Evolutionary conservation across 352 stramenopile species (phyloP).

Genomic region (Phytophthora megakarya): DNA sequence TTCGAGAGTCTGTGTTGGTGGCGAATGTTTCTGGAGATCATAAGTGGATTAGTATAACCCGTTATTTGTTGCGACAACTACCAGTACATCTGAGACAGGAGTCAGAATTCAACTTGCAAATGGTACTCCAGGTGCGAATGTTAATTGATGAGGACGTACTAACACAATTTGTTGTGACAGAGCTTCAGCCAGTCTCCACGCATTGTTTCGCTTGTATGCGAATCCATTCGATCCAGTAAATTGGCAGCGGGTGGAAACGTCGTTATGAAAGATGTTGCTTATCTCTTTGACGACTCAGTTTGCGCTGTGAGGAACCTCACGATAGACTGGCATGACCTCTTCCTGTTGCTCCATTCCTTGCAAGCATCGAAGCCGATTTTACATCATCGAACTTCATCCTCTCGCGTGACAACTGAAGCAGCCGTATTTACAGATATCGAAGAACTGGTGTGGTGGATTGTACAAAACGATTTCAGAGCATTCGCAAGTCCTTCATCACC

Average conservation of each 20-base stretch:
- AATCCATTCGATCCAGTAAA: constrained; percentile 47
- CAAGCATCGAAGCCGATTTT: constrained; percentile 82
- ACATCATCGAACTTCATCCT: constrained; percentile 63
- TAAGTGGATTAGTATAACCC: constrained; percentile 60
- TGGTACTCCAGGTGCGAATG: constrained; percentile 41
- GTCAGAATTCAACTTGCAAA: constrained; percentile 80
- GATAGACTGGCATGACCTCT: constrained; percentile 62
- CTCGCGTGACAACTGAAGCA: constrained; percentile 55
- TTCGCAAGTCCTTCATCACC: constrained; percentile 11
- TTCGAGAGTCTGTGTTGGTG: constrained; percentile 67
- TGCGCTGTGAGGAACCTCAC: constrained; percentile 10
- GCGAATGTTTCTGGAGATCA: constrained; percentile 45
- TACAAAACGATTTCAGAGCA: constrained; percentile 29
- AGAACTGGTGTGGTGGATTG: constrained; percentile 44
- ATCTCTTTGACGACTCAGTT: constrained; percentile 9
- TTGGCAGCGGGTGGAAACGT: constrained; percentile 8
- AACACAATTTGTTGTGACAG: constrained; percentile 29
- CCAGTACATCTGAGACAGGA: constrained; percentile 63
- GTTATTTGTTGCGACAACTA: constrained; percentile 56
- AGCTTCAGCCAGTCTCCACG: constrained; percentile 62
- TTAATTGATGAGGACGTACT: not conserved
- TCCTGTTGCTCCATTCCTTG: constrained; percentile 74
- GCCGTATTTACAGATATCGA: constrained; percentile 54
- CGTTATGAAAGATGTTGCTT: constrained; percentile 7
- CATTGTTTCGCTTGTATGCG: constrained; percentile 50